phyloP scores from a whole-genome alignment of 345 rosid genomes.

The Erucastrum elatum region DNA sequence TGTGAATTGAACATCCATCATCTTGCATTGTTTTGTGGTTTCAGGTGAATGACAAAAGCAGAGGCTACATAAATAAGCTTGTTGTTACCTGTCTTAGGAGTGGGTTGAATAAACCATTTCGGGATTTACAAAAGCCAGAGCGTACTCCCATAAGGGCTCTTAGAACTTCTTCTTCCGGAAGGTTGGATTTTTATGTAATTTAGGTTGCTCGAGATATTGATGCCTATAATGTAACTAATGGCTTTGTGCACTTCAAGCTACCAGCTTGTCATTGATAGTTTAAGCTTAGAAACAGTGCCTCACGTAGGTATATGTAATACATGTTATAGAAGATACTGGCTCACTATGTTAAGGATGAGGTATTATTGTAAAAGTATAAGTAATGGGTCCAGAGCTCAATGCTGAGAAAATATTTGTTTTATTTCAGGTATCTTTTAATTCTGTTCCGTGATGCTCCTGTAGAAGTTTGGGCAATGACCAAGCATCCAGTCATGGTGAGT shows the following conservation, averaged over 20 bases:
- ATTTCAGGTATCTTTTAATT: conserved; percentile 89
- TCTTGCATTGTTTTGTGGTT: conserved; percentile 34
- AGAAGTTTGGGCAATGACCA: conserved; percentile 99
- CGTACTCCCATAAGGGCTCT: conserved; percentile 94
- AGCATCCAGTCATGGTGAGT: conserved; percentile 88
- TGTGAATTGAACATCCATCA: conserved; percentile 1
- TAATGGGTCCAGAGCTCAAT: conserved; percentile 4
- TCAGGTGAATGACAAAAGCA: conserved; percentile 88
- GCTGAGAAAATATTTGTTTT: conserved; percentile 4
- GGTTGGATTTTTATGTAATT: conserved; percentile 48
- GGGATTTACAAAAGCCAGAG: conserved; percentile 94
- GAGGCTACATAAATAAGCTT: conserved; percentile 88
- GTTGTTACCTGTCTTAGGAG: conserved; percentile 93
- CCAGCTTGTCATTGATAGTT: conserved; percentile 1
- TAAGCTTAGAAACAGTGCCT: conserved; percentile 18
- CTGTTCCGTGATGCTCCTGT: conserved; percentile 98
- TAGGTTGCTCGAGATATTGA: background rate
- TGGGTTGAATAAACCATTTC: conserved; percentile 85
- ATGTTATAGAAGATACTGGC: conserved; percentile 17
- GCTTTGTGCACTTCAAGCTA: conserved; percentile 14
- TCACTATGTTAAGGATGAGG: conserved; percentile 11
- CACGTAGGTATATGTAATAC: background rate
- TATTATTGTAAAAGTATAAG: conserved; percentile 18
- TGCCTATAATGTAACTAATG: conserved; percentile 19
- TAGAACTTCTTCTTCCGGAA: conserved; percentile 97